Evolutionary conservation across 768 basidiomycete species (phyloP).

Genomic region (Rhodocollybia butyracea): DNA sequence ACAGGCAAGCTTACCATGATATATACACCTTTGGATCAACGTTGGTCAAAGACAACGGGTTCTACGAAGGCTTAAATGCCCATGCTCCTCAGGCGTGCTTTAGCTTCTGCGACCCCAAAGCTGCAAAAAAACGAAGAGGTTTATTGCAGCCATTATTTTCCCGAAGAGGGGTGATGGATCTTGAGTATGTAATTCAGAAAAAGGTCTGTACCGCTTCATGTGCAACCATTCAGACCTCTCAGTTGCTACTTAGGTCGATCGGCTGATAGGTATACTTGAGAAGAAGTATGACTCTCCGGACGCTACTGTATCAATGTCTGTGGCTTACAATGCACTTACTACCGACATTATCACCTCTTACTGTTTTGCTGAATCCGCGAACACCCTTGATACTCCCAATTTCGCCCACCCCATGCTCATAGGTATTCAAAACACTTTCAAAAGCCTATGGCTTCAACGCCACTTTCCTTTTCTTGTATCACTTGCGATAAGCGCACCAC

Average conservation of each 20-base stretch:
- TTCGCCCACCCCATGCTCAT: conserved; percentile 25
- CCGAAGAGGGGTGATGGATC: conserved; percentile 12
- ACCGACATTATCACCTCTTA: conserved; percentile 22
- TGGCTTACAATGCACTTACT: conserved; percentile 31
- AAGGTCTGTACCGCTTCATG: conserved; percentile 3
- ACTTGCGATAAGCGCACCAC: background rate
- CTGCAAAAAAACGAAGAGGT: conserved; percentile 13
- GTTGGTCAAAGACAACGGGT: conserved; percentile 19
- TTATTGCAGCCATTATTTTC: conserved; percentile 16
- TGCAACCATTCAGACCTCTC: background rate
- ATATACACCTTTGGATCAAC: conserved; percentile 25
- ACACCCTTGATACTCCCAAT: conserved; percentile 24
- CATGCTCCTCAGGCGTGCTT: background rate
- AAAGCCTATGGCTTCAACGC: conserved; percentile 8
- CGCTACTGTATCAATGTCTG: conserved; percentile 31
- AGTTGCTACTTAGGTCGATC: background rate
- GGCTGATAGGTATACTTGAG: background rate
- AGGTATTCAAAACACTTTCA: conserved; percentile 1
- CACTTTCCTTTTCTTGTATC: conserved; percentile 12
- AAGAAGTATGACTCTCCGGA: conserved; percentile 31
- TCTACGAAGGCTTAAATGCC: conserved; percentile 2
- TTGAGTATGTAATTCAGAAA: conserved; percentile 10
- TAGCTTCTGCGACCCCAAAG: conserved; percentile 4
- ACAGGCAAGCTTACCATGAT: conserved; percentile 28
- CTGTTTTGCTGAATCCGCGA: conserved; percentile 21